Percentiles rank a stretch among this genome's conserved stretches.
Conservation (phyloP, 2,329 filamentous ascomycete species). For the Fusarium dlaminii region DNA sequence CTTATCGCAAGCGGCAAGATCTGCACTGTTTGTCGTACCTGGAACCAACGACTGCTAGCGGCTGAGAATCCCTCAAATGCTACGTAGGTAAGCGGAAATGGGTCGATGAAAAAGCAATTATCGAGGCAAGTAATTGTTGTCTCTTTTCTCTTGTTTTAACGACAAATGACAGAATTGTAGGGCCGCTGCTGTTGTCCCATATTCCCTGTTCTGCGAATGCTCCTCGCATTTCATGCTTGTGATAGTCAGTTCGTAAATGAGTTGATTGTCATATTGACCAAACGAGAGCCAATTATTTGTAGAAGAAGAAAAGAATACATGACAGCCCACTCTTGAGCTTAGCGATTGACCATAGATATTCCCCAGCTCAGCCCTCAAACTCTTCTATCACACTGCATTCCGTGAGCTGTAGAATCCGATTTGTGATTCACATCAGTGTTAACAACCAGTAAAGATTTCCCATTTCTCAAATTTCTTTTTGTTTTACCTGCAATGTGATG, state of each 20-base stretch:
- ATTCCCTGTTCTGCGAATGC: neutral
- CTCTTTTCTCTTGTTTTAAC: too few species aligned
- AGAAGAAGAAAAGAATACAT: neutral
- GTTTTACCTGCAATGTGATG: neutral
- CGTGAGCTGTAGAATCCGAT: neutral
- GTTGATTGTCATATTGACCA: neutral
- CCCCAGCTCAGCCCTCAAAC: rapidly evolving
- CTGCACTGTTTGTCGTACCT: neutral
- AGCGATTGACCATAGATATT: neutral
- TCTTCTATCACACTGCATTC: neutral
- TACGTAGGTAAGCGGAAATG: neutral
- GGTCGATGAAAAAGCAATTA: neutral
- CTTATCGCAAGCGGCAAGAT: neutral
- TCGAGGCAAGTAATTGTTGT: neutral
- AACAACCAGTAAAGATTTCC: too few species aligned
- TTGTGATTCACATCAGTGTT: neutral
- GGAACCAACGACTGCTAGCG: neutral
- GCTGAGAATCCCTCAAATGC: neutral
- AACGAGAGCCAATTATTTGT: neutral
- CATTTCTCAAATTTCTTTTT: neutral
- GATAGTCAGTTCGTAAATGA: neutral
- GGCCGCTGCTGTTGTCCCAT: neutral
- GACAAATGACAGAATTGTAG: neutral
- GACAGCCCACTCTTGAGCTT: neutral
- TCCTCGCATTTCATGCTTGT: neutral